Conservation (phyloP, 352 stramenopile species). For the Phytophthora capsici region DNA sequence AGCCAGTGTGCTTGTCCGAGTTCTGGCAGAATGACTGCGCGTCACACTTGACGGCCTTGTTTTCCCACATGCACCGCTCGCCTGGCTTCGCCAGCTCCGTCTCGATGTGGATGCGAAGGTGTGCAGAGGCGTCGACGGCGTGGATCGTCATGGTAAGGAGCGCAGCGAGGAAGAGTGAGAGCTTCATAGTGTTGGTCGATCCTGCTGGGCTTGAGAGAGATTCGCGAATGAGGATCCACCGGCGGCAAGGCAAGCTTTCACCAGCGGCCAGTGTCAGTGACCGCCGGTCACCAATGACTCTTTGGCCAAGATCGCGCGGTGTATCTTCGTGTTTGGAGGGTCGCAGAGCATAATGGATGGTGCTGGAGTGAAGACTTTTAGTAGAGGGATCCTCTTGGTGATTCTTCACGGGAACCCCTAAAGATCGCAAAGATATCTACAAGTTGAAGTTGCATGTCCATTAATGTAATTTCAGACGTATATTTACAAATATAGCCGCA, state of each 20-base stretch:
- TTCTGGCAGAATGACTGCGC: conserved; percentile 12
- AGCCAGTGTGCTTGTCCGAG: conserved; percentile 15
- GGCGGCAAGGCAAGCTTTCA: neutral
- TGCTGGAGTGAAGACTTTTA: neutral
- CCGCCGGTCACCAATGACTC: no score
- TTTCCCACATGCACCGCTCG: neutral
- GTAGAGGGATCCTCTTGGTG: no score
- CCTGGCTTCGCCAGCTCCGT: neutral
- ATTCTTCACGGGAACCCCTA: no score
- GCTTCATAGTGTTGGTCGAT: neutral
- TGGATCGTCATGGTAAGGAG: neutral
- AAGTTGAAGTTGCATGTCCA: conserved; percentile 1
- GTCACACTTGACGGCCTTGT: conserved; percentile 13
- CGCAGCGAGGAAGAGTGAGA: neutral
- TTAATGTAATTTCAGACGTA: neutral
- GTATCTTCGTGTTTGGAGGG: conserved; percentile 1
- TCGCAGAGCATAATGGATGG: neutral
- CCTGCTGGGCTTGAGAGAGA: neutral
- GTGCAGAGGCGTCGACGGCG: neutral
- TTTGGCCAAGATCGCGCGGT: neutral
- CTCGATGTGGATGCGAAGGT: neutral
- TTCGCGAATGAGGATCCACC: neutral
- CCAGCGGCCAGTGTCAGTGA: no score
- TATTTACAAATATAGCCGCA: neutral
- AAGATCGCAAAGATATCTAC: neutral